These are phyloP conservation scores for Xylariomycetidae sp. DNA, from an alignment of 2,329 filamentous ascomycete genomes.

Conservation along the genomic window DNA sequence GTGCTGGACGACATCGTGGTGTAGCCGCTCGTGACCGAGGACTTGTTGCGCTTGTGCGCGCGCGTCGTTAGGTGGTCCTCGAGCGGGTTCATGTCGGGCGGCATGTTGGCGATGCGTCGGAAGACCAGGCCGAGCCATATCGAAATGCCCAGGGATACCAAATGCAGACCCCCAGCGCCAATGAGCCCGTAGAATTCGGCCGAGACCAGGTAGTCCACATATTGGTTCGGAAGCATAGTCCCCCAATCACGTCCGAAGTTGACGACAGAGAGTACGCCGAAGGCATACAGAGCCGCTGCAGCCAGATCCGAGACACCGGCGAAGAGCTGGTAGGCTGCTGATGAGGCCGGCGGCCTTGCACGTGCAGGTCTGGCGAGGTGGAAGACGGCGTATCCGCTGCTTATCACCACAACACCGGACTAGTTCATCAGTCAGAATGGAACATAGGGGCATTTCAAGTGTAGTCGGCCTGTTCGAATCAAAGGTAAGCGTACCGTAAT, in stretches of 20 bases:
- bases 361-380: slow-evolving; percentile 68
- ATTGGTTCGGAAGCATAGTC: slow-evolving; percentile 57
- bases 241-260: slow-evolving; percentile 51
- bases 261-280: slow-evolving; percentile 42
- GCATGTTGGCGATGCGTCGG: slow-evolving; percentile 72
- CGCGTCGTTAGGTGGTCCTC: slow-evolving; percentile 78
- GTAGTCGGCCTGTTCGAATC: too few relatives aligned
- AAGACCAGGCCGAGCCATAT: slow-evolving; percentile 74
- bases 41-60: slow-evolving; percentile 69
- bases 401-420: slow-evolving; percentile 69
- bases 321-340: slow-evolving; percentile 86
- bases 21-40: slow-evolving; percentile 43
- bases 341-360: slow-evolving; percentile 68
- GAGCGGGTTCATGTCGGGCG: slow-evolving; percentile 92
- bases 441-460: too few relatives aligned
- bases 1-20: slow-evolving; percentile 41
- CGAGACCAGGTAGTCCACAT: slow-evolving; percentile 55
- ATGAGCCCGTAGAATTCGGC: slow-evolving; percentile 64
- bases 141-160: slow-evolving; percentile 63
- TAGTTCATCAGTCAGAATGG: too few relatives aligned
- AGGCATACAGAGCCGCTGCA: slow-evolving; percentile 50
- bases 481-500: slow-evolving; percentile 57
- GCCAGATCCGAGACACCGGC: slow-evolving; percentile 63
- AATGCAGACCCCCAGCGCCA: slow-evolving; percentile 59
- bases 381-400: slow-evolving; percentile 72